phyloP scores from a whole-genome alignment of 805 yeast species.

The Yarrowia divulgata region DNA sequence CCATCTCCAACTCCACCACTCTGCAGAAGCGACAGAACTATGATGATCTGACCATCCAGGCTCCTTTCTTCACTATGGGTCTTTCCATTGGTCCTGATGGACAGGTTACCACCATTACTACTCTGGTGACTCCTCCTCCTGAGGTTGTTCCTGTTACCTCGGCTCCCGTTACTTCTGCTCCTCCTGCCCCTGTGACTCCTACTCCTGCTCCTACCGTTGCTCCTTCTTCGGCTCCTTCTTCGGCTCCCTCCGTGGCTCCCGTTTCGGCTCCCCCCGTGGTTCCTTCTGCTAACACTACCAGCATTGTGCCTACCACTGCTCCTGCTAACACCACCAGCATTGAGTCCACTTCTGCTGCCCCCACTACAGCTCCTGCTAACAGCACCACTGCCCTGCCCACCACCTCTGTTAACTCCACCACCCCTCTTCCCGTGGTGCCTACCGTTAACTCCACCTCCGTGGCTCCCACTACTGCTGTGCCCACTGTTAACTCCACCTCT shows the following conservation, averaged over 20 bases:
- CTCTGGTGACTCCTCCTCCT: constrained; percentile 24
- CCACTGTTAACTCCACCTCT: constrained; percentile 3
- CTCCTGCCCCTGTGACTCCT: not conserved
- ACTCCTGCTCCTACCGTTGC: constrained; percentile 1
- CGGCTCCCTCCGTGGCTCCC: not conserved
- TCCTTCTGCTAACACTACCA: constrained; percentile 2
- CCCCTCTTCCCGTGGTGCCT: not conserved
- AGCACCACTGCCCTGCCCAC: not conserved
- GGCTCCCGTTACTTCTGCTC: no score
- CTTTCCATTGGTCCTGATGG: constrained; percentile 32
- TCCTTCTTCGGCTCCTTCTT: not conserved
- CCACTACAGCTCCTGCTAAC: not conserved
- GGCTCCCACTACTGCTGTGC: no score
- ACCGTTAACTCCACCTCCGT: not conserved
- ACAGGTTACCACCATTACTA: constrained; percentile 12
- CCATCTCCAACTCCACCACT: constrained; percentile 7
- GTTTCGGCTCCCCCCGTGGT: not conserved
- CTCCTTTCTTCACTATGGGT: constrained; percentile 26
- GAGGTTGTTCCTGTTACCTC: not conserved
- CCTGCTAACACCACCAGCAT: no score
- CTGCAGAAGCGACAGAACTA: constrained; percentile 14
- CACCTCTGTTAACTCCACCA: constrained; percentile 11
- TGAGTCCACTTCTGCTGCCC: not conserved
- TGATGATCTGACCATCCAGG: constrained; percentile 11
- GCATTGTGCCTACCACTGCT: constrained; percentile 1